Conservation (phyloP, 1,139 yeast genomes). For the Pneumocystis wakefieldiae region DNA sequence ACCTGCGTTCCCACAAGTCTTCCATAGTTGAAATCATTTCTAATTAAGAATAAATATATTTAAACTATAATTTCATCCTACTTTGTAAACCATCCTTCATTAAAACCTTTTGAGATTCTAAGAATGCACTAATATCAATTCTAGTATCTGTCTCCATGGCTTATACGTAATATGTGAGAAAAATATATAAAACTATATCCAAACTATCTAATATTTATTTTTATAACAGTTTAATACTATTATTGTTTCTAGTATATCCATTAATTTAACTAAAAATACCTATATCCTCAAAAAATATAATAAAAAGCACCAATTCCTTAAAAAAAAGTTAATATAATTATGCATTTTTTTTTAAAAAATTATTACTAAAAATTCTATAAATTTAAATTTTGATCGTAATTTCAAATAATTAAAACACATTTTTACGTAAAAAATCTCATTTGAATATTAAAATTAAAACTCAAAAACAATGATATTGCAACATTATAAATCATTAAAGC, state of each 20-base stretch:
- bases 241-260: neutral
- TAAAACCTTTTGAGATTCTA: neutral
- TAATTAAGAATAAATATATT: neutral
- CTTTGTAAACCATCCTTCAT: neutral
- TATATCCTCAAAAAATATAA: neutral
- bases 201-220: neutral
- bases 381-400: neutral
- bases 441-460: neutral
- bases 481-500: neutral
- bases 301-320: neutral
- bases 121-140: neutral
- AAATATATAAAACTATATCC: neutral
- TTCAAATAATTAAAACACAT: neutral
- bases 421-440: neutral
- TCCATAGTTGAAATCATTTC: slow-evolving; percentile 54
- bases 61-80: neutral
- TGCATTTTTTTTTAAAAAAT: neutral
- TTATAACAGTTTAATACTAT: neutral
- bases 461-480: neutral
- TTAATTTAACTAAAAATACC: neutral
- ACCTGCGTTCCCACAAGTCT: slow-evolving; percentile 72
- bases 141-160: neutral
- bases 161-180: neutral
- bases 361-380: too few species aligned
- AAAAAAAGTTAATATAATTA: neutral